Evolutionary conservation across 2,329 filamentous ascomycete species (phyloP).

Genomic region (Thelonectria discophora): DNA sequence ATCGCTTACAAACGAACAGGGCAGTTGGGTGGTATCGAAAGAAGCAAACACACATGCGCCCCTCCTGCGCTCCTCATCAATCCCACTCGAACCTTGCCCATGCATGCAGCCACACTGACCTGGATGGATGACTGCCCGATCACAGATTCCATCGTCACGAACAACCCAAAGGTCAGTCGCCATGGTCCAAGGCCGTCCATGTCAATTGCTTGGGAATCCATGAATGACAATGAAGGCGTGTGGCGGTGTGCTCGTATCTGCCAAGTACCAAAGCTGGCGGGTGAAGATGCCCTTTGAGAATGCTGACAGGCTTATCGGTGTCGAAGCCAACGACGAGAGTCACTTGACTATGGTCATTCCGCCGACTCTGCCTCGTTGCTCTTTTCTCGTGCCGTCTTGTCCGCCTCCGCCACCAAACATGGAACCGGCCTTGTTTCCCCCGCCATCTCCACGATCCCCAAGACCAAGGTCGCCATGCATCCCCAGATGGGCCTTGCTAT

Average conservation of each 20-base stretch:
- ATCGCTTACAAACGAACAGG: constrained; percentile 6
- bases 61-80: not conserved
- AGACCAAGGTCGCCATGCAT: not conserved
- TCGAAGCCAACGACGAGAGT: constrained; percentile 11
- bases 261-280: no score
- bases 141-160: constrained; percentile 7
- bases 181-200: constrained; percentile 4
- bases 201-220: not conserved
- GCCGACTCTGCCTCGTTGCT: constrained; percentile 5
- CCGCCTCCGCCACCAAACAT: constrained; percentile 9
- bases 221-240: constrained; percentile 9
- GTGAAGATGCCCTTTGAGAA: not conserved
- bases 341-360: constrained; percentile 22
- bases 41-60: constrained; percentile 5
- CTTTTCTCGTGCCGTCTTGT: constrained; percentile 7
- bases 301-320: not conserved
- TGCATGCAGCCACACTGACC: not conserved
- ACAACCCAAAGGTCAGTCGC: not conserved
- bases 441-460: constrained; percentile 18
- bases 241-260: not conserved
- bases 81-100: constrained; percentile 1
- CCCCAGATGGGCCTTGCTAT: constrained; percentile 14
- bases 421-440: not conserved
- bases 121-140: not conserved
- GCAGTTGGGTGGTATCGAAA: constrained; percentile 3